Evolutionary conservation across 2,329 filamentous ascomycete genomes (phyloP).

Genomic region (Talaromyces piceae): DNA sequence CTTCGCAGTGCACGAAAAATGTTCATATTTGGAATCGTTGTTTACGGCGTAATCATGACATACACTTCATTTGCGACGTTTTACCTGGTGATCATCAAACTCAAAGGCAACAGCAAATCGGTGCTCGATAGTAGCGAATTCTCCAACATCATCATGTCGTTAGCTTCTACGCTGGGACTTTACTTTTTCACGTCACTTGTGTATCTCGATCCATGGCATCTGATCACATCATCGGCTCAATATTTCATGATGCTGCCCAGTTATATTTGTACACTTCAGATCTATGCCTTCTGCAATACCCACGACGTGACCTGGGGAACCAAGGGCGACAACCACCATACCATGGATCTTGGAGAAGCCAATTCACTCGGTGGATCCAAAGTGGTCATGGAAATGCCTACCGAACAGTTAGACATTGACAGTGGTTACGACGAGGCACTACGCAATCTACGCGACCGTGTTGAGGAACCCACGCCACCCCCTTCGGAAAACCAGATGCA

Average conservation of each 20-base stretch:
- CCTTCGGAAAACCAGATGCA: slow-evolving; percentile 75
- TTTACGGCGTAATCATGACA: slow-evolving; percentile 90
- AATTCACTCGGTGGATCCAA: slow-evolving; percentile 66
- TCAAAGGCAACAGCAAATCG: slow-evolving; percentile 46
- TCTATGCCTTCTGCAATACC: slow-evolving; percentile 98
- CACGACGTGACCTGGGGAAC: slow-evolving; percentile 99
- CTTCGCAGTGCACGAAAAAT: slow-evolving; percentile 68
- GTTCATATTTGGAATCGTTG: slow-evolving; percentile 78
- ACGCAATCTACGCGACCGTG: slow-evolving; percentile 84
- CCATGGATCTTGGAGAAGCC: slow-evolving; percentile 85
- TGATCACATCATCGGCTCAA: slow-evolving; percentile 85
- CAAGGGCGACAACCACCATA: slow-evolving; percentile 93
- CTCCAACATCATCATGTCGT: slow-evolving; percentile 86
- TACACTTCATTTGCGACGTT: slow-evolving; percentile 88
- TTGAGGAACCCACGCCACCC: slow-evolving; percentile 63
- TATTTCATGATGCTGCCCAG: slow-evolving; percentile 88
- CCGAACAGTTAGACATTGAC: slow-evolving; percentile 96
- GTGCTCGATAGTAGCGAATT: slow-evolving; percentile 78
- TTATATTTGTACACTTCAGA: slow-evolving; percentile 95
- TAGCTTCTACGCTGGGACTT: slow-evolving; percentile 79
- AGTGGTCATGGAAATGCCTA: slow-evolving; percentile 95
- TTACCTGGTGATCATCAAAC: slow-evolving; percentile 81
- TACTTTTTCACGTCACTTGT: slow-evolving; percentile 96
- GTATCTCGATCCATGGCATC: slow-evolving; percentile 98
- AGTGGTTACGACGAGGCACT: slow-evolving; percentile 95